Evolutionary conservation across 371 early-diverging fungal genomes (phyloP).

Genomic region (Haplosporangium sp.): DNA sequence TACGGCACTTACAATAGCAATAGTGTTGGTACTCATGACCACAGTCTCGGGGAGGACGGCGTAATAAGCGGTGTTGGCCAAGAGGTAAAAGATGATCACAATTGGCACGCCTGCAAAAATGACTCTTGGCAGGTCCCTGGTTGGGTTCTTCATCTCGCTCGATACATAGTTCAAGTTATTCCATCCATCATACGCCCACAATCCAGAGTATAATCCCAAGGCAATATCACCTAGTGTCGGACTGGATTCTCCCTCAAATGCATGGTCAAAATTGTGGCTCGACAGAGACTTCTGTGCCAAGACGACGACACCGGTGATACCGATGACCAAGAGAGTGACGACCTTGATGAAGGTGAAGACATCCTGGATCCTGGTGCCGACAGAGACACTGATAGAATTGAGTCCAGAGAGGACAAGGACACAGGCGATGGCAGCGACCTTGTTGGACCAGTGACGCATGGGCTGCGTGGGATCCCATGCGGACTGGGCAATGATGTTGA

Average conservation of each 20-base stretch:
- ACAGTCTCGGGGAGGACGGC: constrained; percentile 80
- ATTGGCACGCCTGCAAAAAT: constrained; percentile 76
- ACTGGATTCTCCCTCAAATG: constrained; percentile 68
- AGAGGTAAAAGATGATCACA: constrained; percentile 81
- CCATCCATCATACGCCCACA: constrained; percentile 97
- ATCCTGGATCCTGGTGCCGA: constrained; percentile 84
- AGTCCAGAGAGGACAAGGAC: constrained; percentile 74
- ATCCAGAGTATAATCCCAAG: constrained; percentile 80
- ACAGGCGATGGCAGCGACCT: constrained; percentile 74
- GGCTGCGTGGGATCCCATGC: constrained; percentile 54
- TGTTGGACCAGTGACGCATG: constrained; percentile 68
- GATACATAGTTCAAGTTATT: constrained; percentile 90
- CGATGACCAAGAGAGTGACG: constrained; percentile 80
- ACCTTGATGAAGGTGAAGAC: constrained; percentile 84
- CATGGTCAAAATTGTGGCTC: constrained; percentile 70
- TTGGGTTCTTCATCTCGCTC: constrained; percentile 91
- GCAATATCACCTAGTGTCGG: constrained; percentile 78
- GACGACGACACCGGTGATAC: constrained; percentile 78
- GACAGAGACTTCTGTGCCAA: constrained; percentile 68
- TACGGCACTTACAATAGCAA: constrained; percentile 61
- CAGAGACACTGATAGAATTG: constrained; percentile 77
- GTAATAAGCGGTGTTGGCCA: constrained; percentile 90
- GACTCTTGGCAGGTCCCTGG: constrained; percentile 80
- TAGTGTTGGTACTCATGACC: constrained; percentile 74
- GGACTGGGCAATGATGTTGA: constrained; percentile 71